A percentile compares a stretch with the other conserved stretches of the same genome.
phyloP scores from a whole-genome alignment of 352 stramenopile genomes.

The Aphanomyces astaci region DNA sequence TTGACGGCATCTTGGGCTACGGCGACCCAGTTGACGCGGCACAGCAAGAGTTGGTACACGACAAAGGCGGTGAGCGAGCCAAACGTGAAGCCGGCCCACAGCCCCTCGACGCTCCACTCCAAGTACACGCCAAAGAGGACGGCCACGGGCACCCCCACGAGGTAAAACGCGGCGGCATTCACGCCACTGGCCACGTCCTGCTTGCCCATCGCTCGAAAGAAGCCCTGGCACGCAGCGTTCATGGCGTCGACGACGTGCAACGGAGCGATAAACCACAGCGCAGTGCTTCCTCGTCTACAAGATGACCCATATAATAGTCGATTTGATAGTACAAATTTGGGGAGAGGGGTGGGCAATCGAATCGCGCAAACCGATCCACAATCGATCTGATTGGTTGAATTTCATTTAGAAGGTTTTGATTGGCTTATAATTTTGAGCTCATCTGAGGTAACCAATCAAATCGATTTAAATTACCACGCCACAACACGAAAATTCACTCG shows the following conservation, averaged over 20 bases:
- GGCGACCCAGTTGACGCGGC: background rate
- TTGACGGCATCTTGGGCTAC: conserved; percentile 15
- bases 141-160: conserved; percentile 54
- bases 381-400: too few species aligned
- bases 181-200: conserved; percentile 47
- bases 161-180: conserved; percentile 65
- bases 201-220: conserved; percentile 56
- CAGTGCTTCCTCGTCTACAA: conserved; percentile 22
- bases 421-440: too few species aligned
- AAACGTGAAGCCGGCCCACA: conserved; percentile 57
- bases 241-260: conserved; percentile 61
- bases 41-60: conserved; percentile 28
- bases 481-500: too few species aligned
- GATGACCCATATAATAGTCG: too few species aligned
- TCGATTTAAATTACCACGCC: too few species aligned
- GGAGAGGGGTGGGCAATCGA: too few species aligned
- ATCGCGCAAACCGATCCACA: too few species aligned
- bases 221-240: conserved; percentile 67
- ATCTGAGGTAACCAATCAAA: too few species aligned
- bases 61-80: conserved; percentile 49
- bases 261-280: conserved; percentile 53
- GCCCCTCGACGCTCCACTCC: conserved; percentile 52
- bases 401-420: too few species aligned
- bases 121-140: conserved; percentile 52
- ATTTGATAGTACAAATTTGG: too few species aligned